Base-by-base conservation (phyloP, 202 grass and related monocot genomes). In the Schoenoplectus tabernaemontani region DNA sequence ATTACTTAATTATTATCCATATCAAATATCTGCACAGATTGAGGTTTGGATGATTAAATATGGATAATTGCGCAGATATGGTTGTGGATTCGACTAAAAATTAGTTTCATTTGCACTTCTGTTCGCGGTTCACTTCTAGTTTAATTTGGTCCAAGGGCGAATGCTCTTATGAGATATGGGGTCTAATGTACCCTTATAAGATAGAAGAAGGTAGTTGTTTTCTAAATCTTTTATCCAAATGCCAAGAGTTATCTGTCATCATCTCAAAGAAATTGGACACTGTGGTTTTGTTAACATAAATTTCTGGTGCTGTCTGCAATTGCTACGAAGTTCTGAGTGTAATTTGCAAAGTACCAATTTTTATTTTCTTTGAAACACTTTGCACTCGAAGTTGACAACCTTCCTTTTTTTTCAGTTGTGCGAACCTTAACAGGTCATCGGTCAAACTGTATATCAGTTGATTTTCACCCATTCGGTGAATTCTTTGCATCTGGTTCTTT, bases 401-500 rank as follows among this genome's bases (percentile, higher is more conserved):
- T 34, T 61, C 30, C 12, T 7, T 48, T 87, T 79, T 84, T 1
- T 87, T 73, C 83, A 98, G 95, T 94, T 77, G 87, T 98, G 78
- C 86, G 95, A 71, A 98, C 95, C 54, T 87, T 98, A 69, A 89
- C 91, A 19, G 95, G 95, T 34, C 95, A 95, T 42, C 90, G 95
- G 47, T 98, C 91, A 59, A 94, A 98, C 47, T 93, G 91, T 71
- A 95, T 90, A 85, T 91, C 95, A 50, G 95, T 98, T 84, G 95
- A 98, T 86, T 98, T 94, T 70, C 95, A 98, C 88, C 95, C 95
- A 62, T 98, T 95, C 71, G 95, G 95, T 5, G 95, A 98, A 82
- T 98, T 98, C 84, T 98, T 98, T 33, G 95, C 95, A 56, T 98
- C 95, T 66, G 95, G 91, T 44, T 98, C 95, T 51, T 74, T 94